phyloP scores from a whole-genome alignment of 805 yeast species.

The Candida easanensis region DNA sequence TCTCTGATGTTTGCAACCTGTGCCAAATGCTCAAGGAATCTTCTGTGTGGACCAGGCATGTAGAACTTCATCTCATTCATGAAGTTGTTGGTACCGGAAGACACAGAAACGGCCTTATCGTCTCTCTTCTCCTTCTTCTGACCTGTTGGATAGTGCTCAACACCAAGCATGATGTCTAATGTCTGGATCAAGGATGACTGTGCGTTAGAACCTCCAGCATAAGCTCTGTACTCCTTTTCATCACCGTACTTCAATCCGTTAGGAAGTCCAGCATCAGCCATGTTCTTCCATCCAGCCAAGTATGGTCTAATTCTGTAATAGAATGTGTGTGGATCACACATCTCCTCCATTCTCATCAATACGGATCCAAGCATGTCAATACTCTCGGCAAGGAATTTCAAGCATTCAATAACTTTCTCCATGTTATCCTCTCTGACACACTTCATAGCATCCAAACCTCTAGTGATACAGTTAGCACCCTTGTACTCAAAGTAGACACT shows the following conservation, averaged over 20 bases:
- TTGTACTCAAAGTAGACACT: constrained; percentile 81
- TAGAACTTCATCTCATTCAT: constrained; percentile 82
- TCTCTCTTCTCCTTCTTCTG: constrained; percentile 33
- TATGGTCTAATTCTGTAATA: constrained; percentile 85
- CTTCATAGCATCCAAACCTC: constrained; percentile 66
- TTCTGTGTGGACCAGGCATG: constrained; percentile 86
- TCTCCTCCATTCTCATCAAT: constrained; percentile 81
- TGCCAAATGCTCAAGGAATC: constrained; percentile 63
- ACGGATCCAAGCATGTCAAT: constrained; percentile 73
- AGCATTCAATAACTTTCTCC: constrained; percentile 37
- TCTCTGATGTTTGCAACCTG: constrained; percentile 59
- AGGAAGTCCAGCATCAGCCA: constrained; percentile 81
- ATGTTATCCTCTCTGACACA: constrained; percentile 48
- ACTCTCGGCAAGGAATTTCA: constrained; percentile 68
- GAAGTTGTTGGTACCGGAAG: constrained; percentile 44
- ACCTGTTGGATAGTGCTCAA: constrained; percentile 80
- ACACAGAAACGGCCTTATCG: constrained; percentile 23
- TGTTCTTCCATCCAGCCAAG: constrained; percentile 91
- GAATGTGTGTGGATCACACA: constrained; percentile 92
- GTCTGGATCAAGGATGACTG: constrained; percentile 89
- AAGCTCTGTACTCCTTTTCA: constrained; percentile 51
- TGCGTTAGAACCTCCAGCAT: constrained; percentile 92
- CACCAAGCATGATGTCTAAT: constrained; percentile 70
- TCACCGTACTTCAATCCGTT: constrained; percentile 78
- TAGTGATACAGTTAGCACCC: constrained; percentile 68